Conservation (phyloP, 2,329 filamentous ascomycete genomes). For the Cytospora chrysosperma region DNA sequence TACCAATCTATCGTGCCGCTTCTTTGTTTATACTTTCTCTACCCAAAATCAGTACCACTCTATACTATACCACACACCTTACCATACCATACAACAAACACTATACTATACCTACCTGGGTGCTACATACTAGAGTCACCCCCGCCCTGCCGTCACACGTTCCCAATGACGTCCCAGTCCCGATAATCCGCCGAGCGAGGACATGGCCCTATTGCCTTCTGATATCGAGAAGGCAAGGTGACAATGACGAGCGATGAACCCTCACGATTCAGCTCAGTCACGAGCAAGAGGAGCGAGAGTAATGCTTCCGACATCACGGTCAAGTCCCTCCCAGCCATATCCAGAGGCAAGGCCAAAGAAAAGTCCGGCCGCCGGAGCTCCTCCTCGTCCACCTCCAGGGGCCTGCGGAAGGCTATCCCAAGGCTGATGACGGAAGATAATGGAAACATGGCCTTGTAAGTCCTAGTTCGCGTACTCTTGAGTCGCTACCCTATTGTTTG, state of each 20-base stretch:
- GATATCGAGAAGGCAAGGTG: constrained; percentile 22
- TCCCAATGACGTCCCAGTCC: constrained; percentile 22
- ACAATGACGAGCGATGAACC: constrained; percentile 67
- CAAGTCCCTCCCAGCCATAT: constrained; percentile 42
- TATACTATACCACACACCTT: constrained; percentile 1
- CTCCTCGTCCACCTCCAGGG: constrained; percentile 29
- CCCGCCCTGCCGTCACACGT: constrained; percentile 8
- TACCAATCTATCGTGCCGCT: not conserved
- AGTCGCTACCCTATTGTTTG: constrained; percentile 14
- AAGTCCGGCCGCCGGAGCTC: constrained; percentile 33
- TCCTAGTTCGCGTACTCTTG: constrained; percentile 22
- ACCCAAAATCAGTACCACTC: not conserved
- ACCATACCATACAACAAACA: not conserved
- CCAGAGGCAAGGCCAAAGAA: constrained; percentile 29
- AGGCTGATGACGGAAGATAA: constrained; percentile 58
- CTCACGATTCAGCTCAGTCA: constrained; percentile 64
- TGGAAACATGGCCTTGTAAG: constrained; percentile 42
- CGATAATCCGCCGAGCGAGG: constrained; percentile 21
- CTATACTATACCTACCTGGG: not conserved
- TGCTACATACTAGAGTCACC: not conserved
- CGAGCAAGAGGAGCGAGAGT: constrained; percentile 66
- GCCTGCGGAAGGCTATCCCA: constrained; percentile 39
- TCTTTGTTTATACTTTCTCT: not conserved
- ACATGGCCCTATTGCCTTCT: constrained; percentile 24
- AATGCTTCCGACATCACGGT: constrained; percentile 66